A percentile compares a stretch with the other conserved stretches of the same genome.
These are phyloP conservation scores for Cyphellophora europaea DNA, from an alignment of 2,329 filamentous ascomycete genomes.

Conservation along the genomic window DNA sequence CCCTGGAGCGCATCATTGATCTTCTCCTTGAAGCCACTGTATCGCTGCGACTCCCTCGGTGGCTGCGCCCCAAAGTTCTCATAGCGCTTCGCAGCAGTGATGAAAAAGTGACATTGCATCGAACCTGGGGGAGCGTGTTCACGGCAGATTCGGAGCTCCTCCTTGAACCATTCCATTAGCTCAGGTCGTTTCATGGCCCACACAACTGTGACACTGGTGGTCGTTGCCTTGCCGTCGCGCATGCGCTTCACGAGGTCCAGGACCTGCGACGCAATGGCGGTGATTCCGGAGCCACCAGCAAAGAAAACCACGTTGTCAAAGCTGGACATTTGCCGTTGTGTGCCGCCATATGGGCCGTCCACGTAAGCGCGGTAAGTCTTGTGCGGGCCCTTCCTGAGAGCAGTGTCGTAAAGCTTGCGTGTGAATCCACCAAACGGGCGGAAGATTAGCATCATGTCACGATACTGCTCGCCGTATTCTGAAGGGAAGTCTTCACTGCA, in stretches of 20 bases:
- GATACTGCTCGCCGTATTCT: constrained; percentile 76
- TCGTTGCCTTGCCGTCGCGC: constrained; percentile 88
- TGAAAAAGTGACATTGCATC: constrained; percentile 89
- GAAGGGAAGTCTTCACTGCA: constrained; percentile 92
- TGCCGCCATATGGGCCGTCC: constrained; percentile 90
- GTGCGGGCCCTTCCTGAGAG: constrained; percentile 76
- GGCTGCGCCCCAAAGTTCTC: constrained; percentile 28
- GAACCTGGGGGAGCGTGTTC: constrained; percentile 81
- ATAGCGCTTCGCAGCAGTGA: constrained; percentile 63
- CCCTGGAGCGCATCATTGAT: constrained; percentile 81
- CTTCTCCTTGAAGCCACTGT: constrained; percentile 61
- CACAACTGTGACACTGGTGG: constrained; percentile 81
- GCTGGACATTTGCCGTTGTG: constrained; percentile 78
- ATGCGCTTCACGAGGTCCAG: constrained; percentile 93
- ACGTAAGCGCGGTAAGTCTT: constrained; percentile 88
- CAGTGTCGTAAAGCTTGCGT: constrained; percentile 69
- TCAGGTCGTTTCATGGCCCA: constrained; percentile 88
- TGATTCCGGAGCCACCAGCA: constrained; percentile 89
- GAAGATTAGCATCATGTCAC: constrained; percentile 86
- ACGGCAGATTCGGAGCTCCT: constrained; percentile 84
- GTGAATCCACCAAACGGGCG: constrained; percentile 89
- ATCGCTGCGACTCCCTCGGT: constrained; percentile 56
- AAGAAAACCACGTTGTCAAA: constrained; percentile 92
- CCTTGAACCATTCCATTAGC: constrained; percentile 95
- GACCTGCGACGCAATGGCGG: constrained; percentile 82